Base-by-base conservation (phyloP, 1,139 yeast species). In the Geotrichum cucujoidarum region DNA sequence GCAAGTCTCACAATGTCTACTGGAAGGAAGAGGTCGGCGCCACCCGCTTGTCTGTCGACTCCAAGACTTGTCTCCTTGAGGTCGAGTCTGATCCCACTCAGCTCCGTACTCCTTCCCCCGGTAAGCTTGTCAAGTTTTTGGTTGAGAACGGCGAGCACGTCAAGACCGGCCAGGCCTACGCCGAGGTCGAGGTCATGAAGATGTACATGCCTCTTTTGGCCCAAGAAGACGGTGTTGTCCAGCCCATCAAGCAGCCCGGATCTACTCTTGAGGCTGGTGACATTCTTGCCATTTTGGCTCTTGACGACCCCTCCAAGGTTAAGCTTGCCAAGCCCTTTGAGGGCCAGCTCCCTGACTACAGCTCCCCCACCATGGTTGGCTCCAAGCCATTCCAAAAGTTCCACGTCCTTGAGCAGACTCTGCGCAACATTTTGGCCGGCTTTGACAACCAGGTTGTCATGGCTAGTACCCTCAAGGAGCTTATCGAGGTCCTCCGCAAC, bases 101-200 rank as follows among this genome's bases (percentile, higher is more conserved):
- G 72, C 76, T 94, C 64, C 82, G 97, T 72, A 88, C 98, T 43
- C 98, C 98, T 41, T 90, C 97, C 39, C 99, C 98, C 48, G 99
- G 99, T 75, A 92, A 94, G 71, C 78, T 92, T 59, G 95, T 90
- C 53, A 88, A 88, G 66, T 94, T 81, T 68, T 75, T 92, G 60
- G 95, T 92, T 53, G 97, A 92, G 64, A 85, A 85, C 60, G 98
- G 98, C 57, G 98, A 92, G 57, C 97, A 90, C 62, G 80, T 92
- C 59, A 72, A 71, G 54, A 82, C 95, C 53, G 98, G 98, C 53
- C 95, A 92, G 71, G 81, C 97, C 40, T 94, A 80, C 63, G 98
- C 98, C 40, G 98, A 92, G 72, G 96, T 92, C 51, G 99, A 92
- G 73, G 98, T 92, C 58, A 92, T 92, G 99, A 92, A 92, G 72